Conservation (phyloP, 768 basidiomycete genomes). For the Boletus bicolor region DNA sequence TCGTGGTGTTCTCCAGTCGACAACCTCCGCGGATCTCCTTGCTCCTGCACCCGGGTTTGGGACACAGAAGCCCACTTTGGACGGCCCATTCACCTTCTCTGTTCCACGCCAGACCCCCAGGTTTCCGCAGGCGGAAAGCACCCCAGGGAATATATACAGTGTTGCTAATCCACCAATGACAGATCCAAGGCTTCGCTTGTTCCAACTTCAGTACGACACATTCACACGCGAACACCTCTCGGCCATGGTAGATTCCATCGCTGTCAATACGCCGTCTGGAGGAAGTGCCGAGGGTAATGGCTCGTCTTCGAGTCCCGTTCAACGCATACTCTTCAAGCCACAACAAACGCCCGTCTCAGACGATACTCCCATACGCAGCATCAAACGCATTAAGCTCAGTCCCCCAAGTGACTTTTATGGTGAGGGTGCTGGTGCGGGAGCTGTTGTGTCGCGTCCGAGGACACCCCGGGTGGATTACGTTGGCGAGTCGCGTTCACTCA, state of each 20-base stretch:
- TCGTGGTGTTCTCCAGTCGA: conserved; percentile 1
- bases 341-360: conserved; percentile 41
- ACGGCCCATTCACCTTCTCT: conserved; percentile 73
- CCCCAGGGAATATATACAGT: conserved; percentile 37
- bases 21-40: conserved; percentile 8
- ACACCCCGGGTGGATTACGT: conserved; percentile 63
- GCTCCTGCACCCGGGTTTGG: conserved; percentile 27
- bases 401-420: conserved; percentile 58
- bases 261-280: conserved; percentile 68
- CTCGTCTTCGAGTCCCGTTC: conserved; percentile 43
- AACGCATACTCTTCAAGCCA: conserved; percentile 44
- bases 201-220: conserved; percentile 95
- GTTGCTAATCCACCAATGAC: conserved; percentile 39
- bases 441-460: conserved; percentile 48
- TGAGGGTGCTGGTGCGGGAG: conserved; percentile 46
- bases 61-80: conserved; percentile 44
- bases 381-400: conserved; percentile 79
- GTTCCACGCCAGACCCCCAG: conserved; percentile 46
- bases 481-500: conserved; percentile 70
- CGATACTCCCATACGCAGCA: conserved; percentile 60
- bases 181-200: conserved; percentile 78
- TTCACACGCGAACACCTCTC: conserved; percentile 93
- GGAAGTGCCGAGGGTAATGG: conserved; percentile 44
- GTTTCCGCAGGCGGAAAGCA: conserved; percentile 59
- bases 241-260: conserved; percentile 92